Conservation (phyloP, 306 rosid genomes). For the Astragalus glycyphyllos region DNA sequence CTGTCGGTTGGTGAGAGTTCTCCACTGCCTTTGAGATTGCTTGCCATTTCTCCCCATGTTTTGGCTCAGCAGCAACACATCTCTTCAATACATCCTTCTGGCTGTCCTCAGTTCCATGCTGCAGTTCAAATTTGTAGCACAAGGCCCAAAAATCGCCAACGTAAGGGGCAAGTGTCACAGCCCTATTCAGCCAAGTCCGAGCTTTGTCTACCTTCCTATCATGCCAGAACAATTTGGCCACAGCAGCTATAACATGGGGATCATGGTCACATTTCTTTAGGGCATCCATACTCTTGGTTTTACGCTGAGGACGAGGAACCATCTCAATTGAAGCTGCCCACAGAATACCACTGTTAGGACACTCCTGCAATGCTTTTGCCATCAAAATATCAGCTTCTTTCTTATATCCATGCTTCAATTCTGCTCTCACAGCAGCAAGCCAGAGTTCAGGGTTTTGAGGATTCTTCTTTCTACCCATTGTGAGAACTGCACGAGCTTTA, state of each 20-base stretch:
- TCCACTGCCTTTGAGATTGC: constrained; percentile 81
- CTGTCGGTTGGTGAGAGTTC: constrained; percentile 85
- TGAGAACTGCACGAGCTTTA: constrained; percentile 88
- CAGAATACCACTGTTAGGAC: constrained; percentile 83
- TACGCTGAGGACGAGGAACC: constrained; percentile 77
- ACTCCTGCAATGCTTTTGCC: constrained; percentile 93
- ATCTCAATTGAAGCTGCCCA: constrained; percentile 62
- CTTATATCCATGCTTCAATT: constrained; percentile 79
- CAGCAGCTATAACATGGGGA: constrained; percentile 85
- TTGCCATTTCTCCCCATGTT: constrained; percentile 37
- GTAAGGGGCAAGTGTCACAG: constrained; percentile 89
- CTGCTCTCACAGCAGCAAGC: constrained; percentile 90
- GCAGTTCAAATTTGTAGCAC: constrained; percentile 87
- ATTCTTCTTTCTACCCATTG: constrained; percentile 88
- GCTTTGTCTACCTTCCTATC: constrained; percentile 96
- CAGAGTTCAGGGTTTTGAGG: constrained; percentile 90
- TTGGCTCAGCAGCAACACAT: constrained; percentile 44
- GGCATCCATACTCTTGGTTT: constrained; percentile 91
- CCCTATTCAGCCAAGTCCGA: constrained; percentile 84
- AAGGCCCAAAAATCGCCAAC: constrained; percentile 93
- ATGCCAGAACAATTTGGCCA: constrained; percentile 86
- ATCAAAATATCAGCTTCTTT: constrained; percentile 88
- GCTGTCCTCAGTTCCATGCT: constrained; percentile 82
- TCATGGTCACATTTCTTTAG: constrained; percentile 91
- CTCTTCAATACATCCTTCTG: constrained; percentile 83